Conservation (phyloP, 2,329 filamentous ascomycete genomes). For the Sclerotinia spermophila region DNA sequence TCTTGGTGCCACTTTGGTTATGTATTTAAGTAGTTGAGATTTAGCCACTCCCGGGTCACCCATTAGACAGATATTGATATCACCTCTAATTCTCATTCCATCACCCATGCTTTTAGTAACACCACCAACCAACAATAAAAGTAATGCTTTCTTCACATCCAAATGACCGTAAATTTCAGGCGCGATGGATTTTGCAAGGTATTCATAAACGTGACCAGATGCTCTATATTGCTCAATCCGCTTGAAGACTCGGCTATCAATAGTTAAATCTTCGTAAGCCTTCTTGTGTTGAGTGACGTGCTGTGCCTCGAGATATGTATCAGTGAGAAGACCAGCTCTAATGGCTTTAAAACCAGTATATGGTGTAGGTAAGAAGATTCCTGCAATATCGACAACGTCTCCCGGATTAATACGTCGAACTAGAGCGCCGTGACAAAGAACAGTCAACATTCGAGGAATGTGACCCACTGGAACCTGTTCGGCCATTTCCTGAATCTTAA, state of each 20-base stretch:
- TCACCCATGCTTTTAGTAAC: constrained; percentile 96
- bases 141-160: constrained; percentile 95
- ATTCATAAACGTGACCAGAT: constrained; percentile 91
- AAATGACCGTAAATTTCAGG: constrained; percentile 96
- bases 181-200: constrained; percentile 91
- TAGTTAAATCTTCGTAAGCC: constrained; percentile 86
- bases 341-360: constrained; percentile 99
- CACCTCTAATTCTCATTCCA: constrained; percentile 97
- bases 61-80: constrained; percentile 99
- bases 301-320: constrained; percentile 95
- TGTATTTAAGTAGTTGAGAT: constrained; percentile 96
- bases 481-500: constrained; percentile 99
- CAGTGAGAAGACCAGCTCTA: constrained; percentile 89
- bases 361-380: constrained; percentile 93
- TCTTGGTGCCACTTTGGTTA: constrained; percentile 93
- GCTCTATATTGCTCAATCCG: constrained; percentile 83
- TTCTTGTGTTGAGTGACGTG: constrained; percentile 96
- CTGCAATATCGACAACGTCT: constrained; percentile 88
- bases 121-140: constrained; percentile 93
- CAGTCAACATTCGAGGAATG: constrained; percentile 85
- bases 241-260: constrained; percentile 74
- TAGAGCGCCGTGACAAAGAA: constrained; percentile 83
- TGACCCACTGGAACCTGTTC: constrained; percentile 98
- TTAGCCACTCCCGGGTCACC: constrained; percentile 99
- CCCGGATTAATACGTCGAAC: constrained; percentile 87